Evolutionary conservation across 2,329 filamentous ascomycete genomes (phyloP).

Genomic region (Lachnellula hyalina): DNA sequence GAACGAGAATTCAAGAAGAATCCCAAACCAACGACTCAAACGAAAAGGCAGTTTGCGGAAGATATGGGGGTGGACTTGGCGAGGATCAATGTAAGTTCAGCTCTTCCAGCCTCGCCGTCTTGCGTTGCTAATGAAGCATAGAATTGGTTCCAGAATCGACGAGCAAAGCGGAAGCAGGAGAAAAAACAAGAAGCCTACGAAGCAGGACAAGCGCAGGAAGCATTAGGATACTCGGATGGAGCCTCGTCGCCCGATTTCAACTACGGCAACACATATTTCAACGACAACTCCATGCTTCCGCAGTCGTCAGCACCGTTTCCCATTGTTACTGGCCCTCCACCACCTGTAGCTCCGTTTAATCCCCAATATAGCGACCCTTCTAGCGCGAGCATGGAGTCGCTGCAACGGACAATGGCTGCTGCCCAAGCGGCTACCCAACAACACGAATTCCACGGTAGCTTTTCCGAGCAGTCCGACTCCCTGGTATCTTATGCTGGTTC

Average conservation of each 20-base stretch:
- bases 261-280: constrained; percentile 15
- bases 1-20: constrained; percentile 60
- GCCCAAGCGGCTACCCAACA: constrained; percentile 17
- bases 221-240: constrained; percentile 21
- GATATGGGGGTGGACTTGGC: constrained; percentile 58
- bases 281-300: constrained; percentile 12
- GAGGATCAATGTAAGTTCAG: constrained; percentile 58
- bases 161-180: constrained; percentile 50
- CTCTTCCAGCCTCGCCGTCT: constrained; percentile 21
- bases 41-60: constrained; percentile 56
- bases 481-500: constrained; percentile 13
- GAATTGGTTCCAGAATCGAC: constrained; percentile 67
- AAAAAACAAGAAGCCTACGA: constrained; percentile 49
- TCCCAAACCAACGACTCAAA: constrained; percentile 57
- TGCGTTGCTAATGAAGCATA: constrained; percentile 33
- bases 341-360: constrained; percentile 23
- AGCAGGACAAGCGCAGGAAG: constrained; percentile 34
- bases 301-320: constrained; percentile 15
- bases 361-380: constrained; percentile 27
- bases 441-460: constrained; percentile 16
- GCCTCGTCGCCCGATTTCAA: constrained; percentile 27
- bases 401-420: constrained; percentile 25
- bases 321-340: constrained; percentile 18
- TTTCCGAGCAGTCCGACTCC: constrained; percentile 12
- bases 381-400: constrained; percentile 25